phyloP scores from a whole-genome alignment of 2,329 filamentous ascomycete genomes.

The Xylaria sp. region DNA sequence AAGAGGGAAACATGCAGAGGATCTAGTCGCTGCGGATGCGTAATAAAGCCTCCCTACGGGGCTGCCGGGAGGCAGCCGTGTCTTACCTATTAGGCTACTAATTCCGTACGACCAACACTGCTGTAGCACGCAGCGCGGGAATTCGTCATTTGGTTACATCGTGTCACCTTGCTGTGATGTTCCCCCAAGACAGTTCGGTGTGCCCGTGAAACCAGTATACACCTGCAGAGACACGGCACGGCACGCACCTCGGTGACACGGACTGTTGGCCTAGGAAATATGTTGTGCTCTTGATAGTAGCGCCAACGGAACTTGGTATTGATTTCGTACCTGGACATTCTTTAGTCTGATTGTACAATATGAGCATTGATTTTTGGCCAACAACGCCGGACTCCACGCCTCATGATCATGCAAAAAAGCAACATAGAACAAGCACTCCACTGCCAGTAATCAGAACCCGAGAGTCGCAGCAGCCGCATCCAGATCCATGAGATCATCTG shows the following conservation, averaged over 20 bases:
- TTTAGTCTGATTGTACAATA: background rate
- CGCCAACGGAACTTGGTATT: background rate
- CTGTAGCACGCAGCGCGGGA: background rate
- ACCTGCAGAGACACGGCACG: background rate
- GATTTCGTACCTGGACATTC: background rate
- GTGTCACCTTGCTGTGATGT: background rate
- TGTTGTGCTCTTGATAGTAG: background rate
- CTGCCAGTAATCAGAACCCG: conserved; percentile 32
- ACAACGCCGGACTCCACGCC: conserved; percentile 18
- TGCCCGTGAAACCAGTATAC: background rate
- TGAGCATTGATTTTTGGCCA: background rate
- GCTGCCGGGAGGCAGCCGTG: background rate
- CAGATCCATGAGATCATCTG: conserved; percentile 64
- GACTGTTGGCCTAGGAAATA: background rate
- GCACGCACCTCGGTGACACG: conserved; percentile 4
- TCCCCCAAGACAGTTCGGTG: background rate
- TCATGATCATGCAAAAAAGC: conserved; percentile 11
- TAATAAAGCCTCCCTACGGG: background rate
- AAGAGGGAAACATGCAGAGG: background rate
- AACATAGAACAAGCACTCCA: background rate
- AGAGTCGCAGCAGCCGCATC: conserved; percentile 57
- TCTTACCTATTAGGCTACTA: background rate
- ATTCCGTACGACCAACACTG: background rate
- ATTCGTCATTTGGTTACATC: background rate
- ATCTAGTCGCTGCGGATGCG: background rate